Base-by-base conservation (phyloP, 169 alveolate genomes). In the Plasmodium inui region DNA sequence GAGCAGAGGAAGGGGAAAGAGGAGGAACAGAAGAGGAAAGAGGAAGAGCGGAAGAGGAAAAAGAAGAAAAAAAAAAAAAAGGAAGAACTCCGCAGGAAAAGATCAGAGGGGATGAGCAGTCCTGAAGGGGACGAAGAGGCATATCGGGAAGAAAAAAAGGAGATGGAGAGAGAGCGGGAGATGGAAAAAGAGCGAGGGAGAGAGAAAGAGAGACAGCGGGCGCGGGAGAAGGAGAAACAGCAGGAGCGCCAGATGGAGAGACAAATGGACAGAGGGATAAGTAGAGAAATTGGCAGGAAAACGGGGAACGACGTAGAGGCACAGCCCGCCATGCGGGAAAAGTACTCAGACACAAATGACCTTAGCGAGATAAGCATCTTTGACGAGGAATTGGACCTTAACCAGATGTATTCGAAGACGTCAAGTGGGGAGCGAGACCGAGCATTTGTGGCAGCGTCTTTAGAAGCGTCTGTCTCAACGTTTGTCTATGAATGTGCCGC, bases 321-420 rank as follows among this genome's bases (percentile, higher is more conserved):
- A 3, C 61, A 50, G 19, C 61, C 61, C 9, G 19, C 61, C 61
- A 17, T 50, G 61, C 61, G 12, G 61, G 34, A 41, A 19, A 46
- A 70, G 30, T 32, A 84, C 22, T 71, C 34, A 22, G 19, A 82
- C 53, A 50, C 78, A 34, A 84, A 70, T 34, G 92, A 71, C 10
- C 37, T 26, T 26, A 67, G 30, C n/a, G 14, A 73, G 55, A 19
- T 73, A 85, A 73, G 76, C 17, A 85, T 37, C 39, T 85, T 85
- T 85, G 93, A 73, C 34, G 93, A 85, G 34, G 79, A 85, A 72
- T 73, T 85, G 39, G 93, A 85, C 8, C 30, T 85, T 22, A 85
- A 85, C 73, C 74, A 73, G 73, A 85, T 85, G 22, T 85, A 73
- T 37, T 37, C 79, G 79, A 85, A 46, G 39, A 32, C 39, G 0